Conservation (phyloP, 768 basidiomycete species). For the Lactarius pseudohatsudake region DNA sequence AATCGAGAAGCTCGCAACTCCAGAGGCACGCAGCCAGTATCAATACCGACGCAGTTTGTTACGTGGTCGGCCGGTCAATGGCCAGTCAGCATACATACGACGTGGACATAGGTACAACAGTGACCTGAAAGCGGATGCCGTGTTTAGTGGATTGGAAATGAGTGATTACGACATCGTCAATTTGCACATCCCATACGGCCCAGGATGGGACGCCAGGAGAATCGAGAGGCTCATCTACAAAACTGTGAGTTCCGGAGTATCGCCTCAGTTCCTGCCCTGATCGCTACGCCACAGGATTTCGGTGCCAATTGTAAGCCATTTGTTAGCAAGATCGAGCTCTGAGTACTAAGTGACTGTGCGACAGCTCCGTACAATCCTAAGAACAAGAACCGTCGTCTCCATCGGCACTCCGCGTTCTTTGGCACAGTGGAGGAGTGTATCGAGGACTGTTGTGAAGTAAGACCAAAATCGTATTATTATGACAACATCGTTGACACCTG, state of each 20-base stretch:
- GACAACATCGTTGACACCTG: neutral
- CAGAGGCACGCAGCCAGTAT: constrained; percentile 47
- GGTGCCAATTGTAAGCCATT: constrained; percentile 51
- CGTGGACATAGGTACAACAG: constrained; percentile 46
- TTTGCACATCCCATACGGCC: constrained; percentile 62
- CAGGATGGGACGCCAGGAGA: constrained; percentile 54
- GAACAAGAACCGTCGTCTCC: constrained; percentile 57
- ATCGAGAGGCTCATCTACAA: constrained; percentile 59
- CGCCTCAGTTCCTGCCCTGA: constrained; percentile 19
- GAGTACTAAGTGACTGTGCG: neutral
- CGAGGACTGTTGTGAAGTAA: constrained; percentile 62
- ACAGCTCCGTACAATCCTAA: constrained; percentile 61
- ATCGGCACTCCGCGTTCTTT: constrained; percentile 65
- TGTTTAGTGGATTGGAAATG: constrained; percentile 49
- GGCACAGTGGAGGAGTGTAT: constrained; percentile 56
- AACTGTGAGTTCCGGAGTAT: constrained; percentile 42
- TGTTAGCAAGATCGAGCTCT: neutral
- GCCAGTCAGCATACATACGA: constrained; percentile 13
- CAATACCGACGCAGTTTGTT: constrained; percentile 47
- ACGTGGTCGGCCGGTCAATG: constrained; percentile 46
- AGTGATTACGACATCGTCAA: constrained; percentile 56
- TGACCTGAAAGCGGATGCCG: constrained; percentile 50
- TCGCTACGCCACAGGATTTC: constrained; percentile 42
- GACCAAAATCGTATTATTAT: neutral
- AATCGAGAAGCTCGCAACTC: constrained; percentile 52